Conservation (phyloP, 495 filamentous ascomycete species). For the Copromyces sp. region DNA sequence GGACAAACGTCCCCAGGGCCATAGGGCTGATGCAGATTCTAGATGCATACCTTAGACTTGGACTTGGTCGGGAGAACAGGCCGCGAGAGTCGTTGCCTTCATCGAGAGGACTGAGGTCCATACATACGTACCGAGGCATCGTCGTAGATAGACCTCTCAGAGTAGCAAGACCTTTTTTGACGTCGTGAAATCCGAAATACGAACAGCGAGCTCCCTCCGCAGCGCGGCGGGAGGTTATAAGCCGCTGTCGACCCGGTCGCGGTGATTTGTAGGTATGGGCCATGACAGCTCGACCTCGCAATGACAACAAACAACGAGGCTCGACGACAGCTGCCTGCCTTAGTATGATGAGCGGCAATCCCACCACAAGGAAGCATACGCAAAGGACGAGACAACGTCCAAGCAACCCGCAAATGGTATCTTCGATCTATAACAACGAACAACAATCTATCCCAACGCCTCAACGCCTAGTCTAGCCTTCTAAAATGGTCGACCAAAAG, state of each 20-base stretch:
- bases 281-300: background rate
- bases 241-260: background rate
- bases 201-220: background rate
- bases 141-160: background rate
- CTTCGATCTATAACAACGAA: background rate
- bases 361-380: background rate
- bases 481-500: background rate
- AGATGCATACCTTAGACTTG: background rate
- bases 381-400: background rate
- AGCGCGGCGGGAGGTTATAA: background rate
- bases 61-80: background rate
- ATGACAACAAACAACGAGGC: background rate
- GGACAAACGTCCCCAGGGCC: background rate
- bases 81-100: background rate
- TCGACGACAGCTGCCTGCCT: background rate
- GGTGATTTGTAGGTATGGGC: background rate
- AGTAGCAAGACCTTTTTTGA: background rate
- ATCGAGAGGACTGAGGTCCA: background rate
- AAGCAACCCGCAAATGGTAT: slow-evolving; percentile 2
- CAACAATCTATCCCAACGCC: background rate
- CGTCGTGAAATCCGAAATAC: background rate
- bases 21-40: background rate
- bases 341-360: background rate
- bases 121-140: background rate
- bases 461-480: background rate